phyloP scores from a whole-genome alignment of 192 early-diverging fungal genomes.

The Chytriomyces hyalinus region DNA sequence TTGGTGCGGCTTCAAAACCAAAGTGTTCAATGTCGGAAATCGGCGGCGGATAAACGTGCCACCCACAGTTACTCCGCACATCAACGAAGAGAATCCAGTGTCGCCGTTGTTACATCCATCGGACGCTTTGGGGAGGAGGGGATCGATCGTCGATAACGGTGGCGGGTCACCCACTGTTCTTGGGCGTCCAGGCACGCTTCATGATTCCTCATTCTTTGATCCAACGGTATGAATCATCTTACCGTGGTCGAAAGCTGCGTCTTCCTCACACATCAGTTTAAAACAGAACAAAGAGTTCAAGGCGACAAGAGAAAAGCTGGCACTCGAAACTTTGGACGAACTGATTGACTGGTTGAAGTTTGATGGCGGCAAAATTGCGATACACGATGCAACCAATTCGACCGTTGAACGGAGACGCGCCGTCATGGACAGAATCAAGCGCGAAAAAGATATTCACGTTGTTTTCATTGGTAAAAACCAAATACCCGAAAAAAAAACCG shows the following conservation, averaged over 20 bases:
- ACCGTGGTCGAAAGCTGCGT: neutral
- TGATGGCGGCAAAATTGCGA: constrained; percentile 82
- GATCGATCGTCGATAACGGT: neutral
- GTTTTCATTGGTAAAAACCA: constrained; percentile 52
- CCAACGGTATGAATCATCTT: constrained; percentile 46
- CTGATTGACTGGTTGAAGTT: constrained; percentile 85
- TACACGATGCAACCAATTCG: constrained; percentile 94
- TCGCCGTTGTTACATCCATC: constrained; percentile 8
- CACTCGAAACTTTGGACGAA: constrained; percentile 91
- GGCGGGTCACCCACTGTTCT: constrained; percentile 38
- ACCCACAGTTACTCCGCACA: constrained; percentile 21
- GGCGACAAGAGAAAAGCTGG: constrained; percentile 82
- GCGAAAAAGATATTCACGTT: constrained; percentile 39
- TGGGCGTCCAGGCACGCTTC: constrained; percentile 53
- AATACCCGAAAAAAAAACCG: no score
- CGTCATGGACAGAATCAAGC: constrained; percentile 40
- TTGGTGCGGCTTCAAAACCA: constrained; percentile 56
- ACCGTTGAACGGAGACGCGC: constrained; percentile 75
- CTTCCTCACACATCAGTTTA: neutral
- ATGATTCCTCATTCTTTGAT: constrained; percentile 93
- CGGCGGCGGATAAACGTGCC: constrained; percentile 67
- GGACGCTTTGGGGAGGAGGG: neutral
- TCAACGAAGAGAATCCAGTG: neutral
- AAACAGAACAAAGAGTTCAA: constrained; percentile 73
- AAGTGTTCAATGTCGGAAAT: constrained; percentile 97